Evolutionary conservation across 768 basidiomycete species (phyloP).

Genomic region (Rubroboletus satanas): DNA sequence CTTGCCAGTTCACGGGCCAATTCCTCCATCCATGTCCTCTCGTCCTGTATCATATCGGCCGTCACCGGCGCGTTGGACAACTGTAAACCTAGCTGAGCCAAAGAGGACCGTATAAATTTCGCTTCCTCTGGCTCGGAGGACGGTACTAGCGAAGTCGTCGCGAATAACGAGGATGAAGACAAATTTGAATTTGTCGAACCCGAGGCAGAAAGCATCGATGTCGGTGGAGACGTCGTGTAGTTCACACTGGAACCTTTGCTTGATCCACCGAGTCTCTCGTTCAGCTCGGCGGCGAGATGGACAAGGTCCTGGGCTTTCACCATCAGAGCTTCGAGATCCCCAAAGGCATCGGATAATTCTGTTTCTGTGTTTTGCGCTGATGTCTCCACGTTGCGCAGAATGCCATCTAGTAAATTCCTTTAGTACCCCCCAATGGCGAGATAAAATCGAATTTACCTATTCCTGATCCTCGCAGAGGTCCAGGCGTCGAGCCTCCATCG

Average conservation of each 20-base stretch:
- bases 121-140: constrained; percentile 73
- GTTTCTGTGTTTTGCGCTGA: constrained; percentile 59
- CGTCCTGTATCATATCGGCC: constrained; percentile 82
- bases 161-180: constrained; percentile 22
- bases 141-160: constrained; percentile 31
- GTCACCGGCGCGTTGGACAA: constrained; percentile 80
- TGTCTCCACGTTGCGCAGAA: constrained; percentile 70
- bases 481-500: constrained; percentile 14
- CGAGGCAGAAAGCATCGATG: constrained; percentile 19
- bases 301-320: constrained; percentile 92
- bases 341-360: constrained; percentile 70
- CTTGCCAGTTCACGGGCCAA: constrained; percentile 78
- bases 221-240: constrained; percentile 3
- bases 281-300: constrained; percentile 81
- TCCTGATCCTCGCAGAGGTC: constrained; percentile 22
- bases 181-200: constrained; percentile 20
- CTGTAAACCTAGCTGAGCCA: constrained; percentile 85
- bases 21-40: constrained; percentile 72
- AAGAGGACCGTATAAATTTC: constrained; percentile 81
- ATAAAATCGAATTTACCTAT: constrained; percentile 23
- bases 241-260: constrained; percentile 7
- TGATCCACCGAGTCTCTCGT: constrained; percentile 66
- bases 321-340: constrained; percentile 89
- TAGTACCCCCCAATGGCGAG: background rate
- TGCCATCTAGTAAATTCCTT: constrained; percentile 57